A percentile compares a stretch with the other conserved stretches of the same genome.
phyloP scores from a whole-genome alignment of 495 filamentous ascomycete species.

The Aspergillus sclerotiicarbonarius region DNA sequence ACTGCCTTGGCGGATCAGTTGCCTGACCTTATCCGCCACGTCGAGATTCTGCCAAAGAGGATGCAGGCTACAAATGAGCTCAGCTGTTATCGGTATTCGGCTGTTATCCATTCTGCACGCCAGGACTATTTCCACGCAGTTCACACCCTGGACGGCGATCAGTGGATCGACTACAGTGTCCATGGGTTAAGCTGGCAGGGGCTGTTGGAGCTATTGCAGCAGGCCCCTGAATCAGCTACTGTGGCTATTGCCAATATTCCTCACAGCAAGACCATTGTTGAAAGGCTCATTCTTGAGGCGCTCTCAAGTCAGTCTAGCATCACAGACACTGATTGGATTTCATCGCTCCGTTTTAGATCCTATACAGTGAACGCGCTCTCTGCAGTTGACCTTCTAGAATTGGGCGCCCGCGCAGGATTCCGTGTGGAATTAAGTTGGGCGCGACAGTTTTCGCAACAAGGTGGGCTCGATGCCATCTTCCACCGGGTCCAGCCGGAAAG shows the following conservation, averaged over 20 bases:
- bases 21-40: slow-evolving; percentile 3
- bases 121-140: background rate
- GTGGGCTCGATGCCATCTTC: slow-evolving; percentile 10
- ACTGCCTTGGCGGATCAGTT: slow-evolving; percentile 1
- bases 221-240: background rate
- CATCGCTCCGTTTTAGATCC: background rate
- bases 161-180: slow-evolving; percentile 4
- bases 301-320: background rate
- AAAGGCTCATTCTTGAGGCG: slow-evolving; percentile 1
- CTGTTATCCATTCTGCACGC: background rate
- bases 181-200: background rate
- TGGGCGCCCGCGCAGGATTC: slow-evolving; percentile 1
- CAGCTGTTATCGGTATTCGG: slow-evolving; percentile 10
- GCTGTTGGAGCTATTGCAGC: slow-evolving; percentile 1
- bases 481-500: background rate
- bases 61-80: slow-evolving; percentile 7
- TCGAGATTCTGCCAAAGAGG: slow-evolving; percentile 6
- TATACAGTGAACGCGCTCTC: background rate
- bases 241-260: slow-evolving; percentile 4
- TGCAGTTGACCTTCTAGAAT: background rate
- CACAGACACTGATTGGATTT: background rate
- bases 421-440: slow-evolving; percentile 10
- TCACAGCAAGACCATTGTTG: background rate
- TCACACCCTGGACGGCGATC: background rate
- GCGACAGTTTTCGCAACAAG: slow-evolving; percentile 6